phyloP scores from a whole-genome alignment of 2,329 filamentous ascomycete species.

The Monilinia fructicola region DNA sequence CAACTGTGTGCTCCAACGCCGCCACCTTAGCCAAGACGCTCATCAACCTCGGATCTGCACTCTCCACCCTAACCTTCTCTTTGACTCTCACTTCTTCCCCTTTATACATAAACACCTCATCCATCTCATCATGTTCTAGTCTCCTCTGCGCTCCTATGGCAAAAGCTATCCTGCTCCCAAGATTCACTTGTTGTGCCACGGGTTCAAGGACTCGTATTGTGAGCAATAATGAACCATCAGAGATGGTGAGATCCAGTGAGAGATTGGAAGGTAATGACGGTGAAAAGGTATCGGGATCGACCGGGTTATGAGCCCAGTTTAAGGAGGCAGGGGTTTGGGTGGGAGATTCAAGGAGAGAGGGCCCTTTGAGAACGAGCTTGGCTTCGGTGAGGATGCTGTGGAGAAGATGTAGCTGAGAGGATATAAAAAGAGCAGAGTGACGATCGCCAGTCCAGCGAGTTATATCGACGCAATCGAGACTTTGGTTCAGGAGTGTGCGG shows the following conservation, averaged over 20 bases:
- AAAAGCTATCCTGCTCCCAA: slow-evolving; percentile 66
- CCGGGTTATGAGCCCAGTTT: slow-evolving; percentile 38
- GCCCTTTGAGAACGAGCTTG: slow-evolving; percentile 56
- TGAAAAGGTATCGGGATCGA: slow-evolving; percentile 51
- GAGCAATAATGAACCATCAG: slow-evolving; percentile 68
- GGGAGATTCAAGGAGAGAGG: slow-evolving; percentile 36
- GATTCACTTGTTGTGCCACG: slow-evolving; percentile 57
- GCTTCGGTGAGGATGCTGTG: slow-evolving; percentile 55
- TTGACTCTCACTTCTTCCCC: slow-evolving; percentile 77
- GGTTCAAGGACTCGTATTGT: slow-evolving; percentile 69
- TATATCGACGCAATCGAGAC: slow-evolving; percentile 78
- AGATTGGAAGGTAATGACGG: slow-evolving; percentile 64
- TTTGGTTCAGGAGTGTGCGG: slow-evolving; percentile 75
- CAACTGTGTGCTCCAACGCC: slow-evolving; percentile 72
- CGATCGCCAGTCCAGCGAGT: slow-evolving; percentile 70
- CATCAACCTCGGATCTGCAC: slow-evolving; percentile 80
- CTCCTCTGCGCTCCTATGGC: slow-evolving; percentile 65
- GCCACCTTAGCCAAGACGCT: slow-evolving; percentile 79
- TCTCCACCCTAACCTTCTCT: slow-evolving; percentile 83
- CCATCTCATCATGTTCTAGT: slow-evolving; percentile 76
- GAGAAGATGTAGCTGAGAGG: slow-evolving; percentile 56
- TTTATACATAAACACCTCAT: slow-evolving; percentile 66
- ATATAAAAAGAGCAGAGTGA: slow-evolving; percentile 52
- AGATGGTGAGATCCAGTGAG: slow-evolving; percentile 71
- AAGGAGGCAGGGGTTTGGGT: slow-evolving; percentile 31